These are phyloP conservation scores for Eucalyptus coolabah DNA, from an alignment of 345 rosid genomes.

Conservation along the genomic window DNA sequence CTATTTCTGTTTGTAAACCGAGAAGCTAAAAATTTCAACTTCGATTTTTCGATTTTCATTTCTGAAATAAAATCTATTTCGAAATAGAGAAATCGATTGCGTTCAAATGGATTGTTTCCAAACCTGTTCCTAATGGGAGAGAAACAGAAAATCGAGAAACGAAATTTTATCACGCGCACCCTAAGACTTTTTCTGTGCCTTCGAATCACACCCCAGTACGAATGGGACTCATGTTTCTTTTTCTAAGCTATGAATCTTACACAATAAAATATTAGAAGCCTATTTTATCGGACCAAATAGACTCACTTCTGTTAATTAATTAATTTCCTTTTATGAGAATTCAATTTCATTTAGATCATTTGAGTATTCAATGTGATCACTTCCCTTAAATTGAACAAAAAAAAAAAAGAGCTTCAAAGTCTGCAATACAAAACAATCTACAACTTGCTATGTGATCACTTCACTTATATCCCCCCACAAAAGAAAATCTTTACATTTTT, in stretches of 20 bases:
- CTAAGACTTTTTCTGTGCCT: background rate
- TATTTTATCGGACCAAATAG: background rate
- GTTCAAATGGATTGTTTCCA: too few relatives aligned
- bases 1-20: too few relatives aligned
- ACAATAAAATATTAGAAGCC: background rate
- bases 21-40: too few relatives aligned
- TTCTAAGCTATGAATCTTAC: background rate
- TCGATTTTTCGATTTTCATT: too few relatives aligned
- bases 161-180: too few relatives aligned
- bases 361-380: background rate
- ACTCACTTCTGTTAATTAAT: background rate
- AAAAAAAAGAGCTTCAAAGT: background rate
- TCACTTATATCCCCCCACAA: too few relatives aligned
- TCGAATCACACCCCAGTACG: too few relatives aligned
- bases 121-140: too few relatives aligned
- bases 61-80: too few relatives aligned
- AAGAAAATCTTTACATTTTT: fast-evolving
- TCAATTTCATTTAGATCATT: too few relatives aligned
- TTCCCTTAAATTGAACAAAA: background rate
- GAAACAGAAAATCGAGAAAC: too few relatives aligned
- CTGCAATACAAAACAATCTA: background rate
- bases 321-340: background rate
- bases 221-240: background rate
- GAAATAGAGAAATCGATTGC: too few relatives aligned
- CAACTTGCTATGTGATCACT: background rate